Evolutionary conservation across 2,329 filamentous ascomycete species (phyloP), one percentile per base, ranked within the genome.

Genomic region (Sporothrix curviconia): DNA sequence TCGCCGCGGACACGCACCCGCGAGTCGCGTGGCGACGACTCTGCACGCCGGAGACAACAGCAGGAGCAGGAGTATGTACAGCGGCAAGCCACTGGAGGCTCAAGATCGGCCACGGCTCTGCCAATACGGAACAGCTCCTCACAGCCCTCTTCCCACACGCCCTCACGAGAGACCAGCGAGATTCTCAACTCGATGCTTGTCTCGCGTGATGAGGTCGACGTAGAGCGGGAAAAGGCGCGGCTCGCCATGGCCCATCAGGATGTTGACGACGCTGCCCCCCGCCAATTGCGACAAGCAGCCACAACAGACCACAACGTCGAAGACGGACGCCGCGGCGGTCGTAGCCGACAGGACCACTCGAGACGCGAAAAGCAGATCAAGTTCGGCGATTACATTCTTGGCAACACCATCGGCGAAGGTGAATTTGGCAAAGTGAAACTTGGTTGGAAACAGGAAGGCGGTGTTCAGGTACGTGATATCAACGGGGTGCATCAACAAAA

Each of bases 341-440:
- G 82, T 56, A 84, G 81, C 61, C 74, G 83, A 36, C 83, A 86
- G 60, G 83, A 86, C 61, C 80, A 85, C 66, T 72, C 74, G 0
- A 80, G 78, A 62, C 69, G 74, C 37, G 78, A 85, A 65, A 96
- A 95, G 75, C 84, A 87, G 63, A 91, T 87, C 42, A 92, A 90
- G 64, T 97, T 99, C 69, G 92, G 92, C 60, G 91, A 96, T 62
- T 99, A 97, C 72, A 90, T 95, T 60, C 80, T 99, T 3, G 94
- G 94, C 36, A 92, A 96, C 71, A 97, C 92, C 2, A 86, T 99
- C 51, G 94, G 94, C 51, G 94, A 99, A 76, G 94, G 94, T 61
- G 94, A 99, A 72, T 99, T 99, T 70, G 94, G 94, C 63, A 99
- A 99, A 71, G 94, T 99, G 66, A 97, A 96, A 73, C 84, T 97